These are phyloP conservation scores for Exophiala sp. DNA, from an alignment of 2,329 filamentous ascomycete genomes.

Conservation along the genomic window DNA sequence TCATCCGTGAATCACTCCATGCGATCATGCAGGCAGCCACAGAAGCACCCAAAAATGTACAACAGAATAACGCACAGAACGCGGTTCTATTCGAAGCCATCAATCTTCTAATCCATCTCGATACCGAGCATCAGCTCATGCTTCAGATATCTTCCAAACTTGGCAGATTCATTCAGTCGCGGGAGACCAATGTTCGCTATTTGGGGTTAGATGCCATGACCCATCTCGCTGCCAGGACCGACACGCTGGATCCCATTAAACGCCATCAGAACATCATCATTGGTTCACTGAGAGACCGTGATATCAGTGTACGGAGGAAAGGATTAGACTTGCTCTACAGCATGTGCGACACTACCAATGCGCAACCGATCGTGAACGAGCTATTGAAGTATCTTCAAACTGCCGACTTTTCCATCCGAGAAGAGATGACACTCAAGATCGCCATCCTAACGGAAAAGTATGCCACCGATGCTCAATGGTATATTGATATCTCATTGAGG, in stretches of 20 bases:
- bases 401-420: constrained; percentile 93
- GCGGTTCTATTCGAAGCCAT: constrained; percentile 97
- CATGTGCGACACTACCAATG: constrained; percentile 98
- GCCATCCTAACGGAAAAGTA: constrained; percentile 98
- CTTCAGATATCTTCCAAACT: constrained; percentile 86
- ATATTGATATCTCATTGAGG: constrained; percentile 92
- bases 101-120: constrained; percentile 94
- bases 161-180: constrained; percentile 91
- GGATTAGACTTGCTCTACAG: constrained; percentile 95
- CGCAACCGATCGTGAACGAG: constrained; percentile 86
- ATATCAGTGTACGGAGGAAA: constrained; percentile 95
- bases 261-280: constrained; percentile 96
- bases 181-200: constrained; percentile 96
- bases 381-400: constrained; percentile 91
- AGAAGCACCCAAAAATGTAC: constrained; percentile 95
- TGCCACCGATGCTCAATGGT: constrained; percentile 97
- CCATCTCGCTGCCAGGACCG: constrained; percentile 85
- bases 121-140: constrained; percentile 91
- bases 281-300: constrained; percentile 84
- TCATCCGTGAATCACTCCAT: constrained; percentile 86
- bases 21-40: constrained; percentile 86
- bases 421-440: constrained; percentile 99
- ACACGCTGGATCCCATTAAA: constrained; percentile 95
- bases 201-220: constrained; percentile 96
- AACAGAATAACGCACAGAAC: constrained; percentile 98